Percentiles rank a stretch among this genome's conserved stretches.
Conservation (phyloP, 2,329 filamentous ascomycete species). For the Colletotrichum brevisporum region DNA sequence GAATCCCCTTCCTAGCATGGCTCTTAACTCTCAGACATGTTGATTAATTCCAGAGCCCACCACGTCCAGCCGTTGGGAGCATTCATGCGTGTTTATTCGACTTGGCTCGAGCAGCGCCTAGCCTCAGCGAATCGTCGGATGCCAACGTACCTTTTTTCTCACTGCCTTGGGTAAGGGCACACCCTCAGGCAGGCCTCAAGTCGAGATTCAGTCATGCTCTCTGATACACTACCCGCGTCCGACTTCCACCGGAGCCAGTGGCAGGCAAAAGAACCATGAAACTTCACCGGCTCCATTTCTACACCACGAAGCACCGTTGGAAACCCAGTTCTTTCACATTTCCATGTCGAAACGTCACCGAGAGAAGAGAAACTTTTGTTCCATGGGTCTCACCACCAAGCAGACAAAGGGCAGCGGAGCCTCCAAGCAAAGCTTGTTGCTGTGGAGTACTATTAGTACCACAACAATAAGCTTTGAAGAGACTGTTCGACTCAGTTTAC, state of each 20-base stretch:
- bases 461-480: no score
- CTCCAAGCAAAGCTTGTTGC: background rate
- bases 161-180: no score
- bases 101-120: constrained; percentile 1
- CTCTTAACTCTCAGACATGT: constrained; percentile 1
- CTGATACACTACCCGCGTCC: background rate
- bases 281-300: background rate
- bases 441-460: background rate
- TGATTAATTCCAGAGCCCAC: background rate
- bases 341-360: background rate
- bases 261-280: background rate
- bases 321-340: constrained; percentile 1
- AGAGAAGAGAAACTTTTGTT: background rate
- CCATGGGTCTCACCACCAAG: background rate
- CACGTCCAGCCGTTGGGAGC: background rate
- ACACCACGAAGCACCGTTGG: background rate
- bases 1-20: constrained; percentile 2
- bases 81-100: background rate
- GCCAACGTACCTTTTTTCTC: background rate
- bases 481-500: constrained; percentile 12
- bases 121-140: background rate
- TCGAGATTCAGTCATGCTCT: background rate
- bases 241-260: constrained; percentile 2
- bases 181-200: no score
- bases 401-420: background rate